Conservation (phyloP, 2,329 filamentous ascomycete species). For the Ceratocystis cacaofunesta region DNA sequence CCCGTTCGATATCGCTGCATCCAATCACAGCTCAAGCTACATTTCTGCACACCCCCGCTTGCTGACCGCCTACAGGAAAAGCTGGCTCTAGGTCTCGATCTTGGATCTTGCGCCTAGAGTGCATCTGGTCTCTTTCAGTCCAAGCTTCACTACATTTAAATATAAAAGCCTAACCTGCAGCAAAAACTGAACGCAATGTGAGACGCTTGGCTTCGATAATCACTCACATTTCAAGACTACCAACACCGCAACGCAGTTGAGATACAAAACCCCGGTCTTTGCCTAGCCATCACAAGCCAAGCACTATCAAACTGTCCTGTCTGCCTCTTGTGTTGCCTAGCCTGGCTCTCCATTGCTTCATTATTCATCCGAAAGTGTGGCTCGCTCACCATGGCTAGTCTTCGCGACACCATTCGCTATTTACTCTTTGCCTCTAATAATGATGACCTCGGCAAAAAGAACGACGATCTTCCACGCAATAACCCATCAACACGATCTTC, state of each 20-base stretch:
- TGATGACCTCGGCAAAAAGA: conserved; percentile 44
- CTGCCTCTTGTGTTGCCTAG: background rate
- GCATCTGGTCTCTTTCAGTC: background rate
- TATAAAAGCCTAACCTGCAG: background rate
- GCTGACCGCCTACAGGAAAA: background rate
- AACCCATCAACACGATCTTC: conserved; percentile 23
- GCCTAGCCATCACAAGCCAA: background rate
- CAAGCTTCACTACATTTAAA: background rate
- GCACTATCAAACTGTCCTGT: background rate
- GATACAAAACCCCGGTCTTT: background rate
- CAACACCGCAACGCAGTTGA: background rate
- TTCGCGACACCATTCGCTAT: conserved; percentile 19
- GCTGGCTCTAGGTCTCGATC: background rate
- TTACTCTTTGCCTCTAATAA: conserved; percentile 33
- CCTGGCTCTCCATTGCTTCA: background rate
- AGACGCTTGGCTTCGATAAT: background rate
- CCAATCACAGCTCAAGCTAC: background rate
- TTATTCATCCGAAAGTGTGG: background rate
- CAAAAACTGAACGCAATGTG: background rate
- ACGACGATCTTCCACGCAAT: conserved; percentile 36
- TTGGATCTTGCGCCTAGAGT: background rate
- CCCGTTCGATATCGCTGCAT: background rate
- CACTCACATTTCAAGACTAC: background rate
- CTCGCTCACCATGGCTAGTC: conserved; percentile 6
- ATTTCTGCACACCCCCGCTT: background rate